These are phyloP conservation scores for Diplodia mutila DNA, from an alignment of 2,329 filamentous ascomycete genomes.

Conservation along the genomic window DNA sequence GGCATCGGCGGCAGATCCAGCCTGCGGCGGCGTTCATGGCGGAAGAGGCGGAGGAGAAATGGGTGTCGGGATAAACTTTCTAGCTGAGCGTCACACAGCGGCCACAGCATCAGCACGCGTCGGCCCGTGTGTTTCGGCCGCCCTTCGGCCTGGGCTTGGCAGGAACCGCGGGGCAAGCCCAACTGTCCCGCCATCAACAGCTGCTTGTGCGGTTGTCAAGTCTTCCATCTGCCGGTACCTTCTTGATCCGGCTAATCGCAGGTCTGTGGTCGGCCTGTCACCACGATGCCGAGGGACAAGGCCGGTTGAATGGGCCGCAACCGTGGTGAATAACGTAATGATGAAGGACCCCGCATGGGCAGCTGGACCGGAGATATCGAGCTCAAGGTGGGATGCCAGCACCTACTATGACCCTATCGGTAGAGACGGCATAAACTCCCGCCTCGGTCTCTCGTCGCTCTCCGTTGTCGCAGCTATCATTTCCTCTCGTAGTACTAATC, in stretches of 20 bases:
- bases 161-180: background rate
- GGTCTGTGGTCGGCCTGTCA: background rate
- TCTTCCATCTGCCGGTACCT: too few relatives aligned
- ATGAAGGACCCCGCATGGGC: constrained; percentile 1
- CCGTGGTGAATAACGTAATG: constrained; percentile 15
- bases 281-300: constrained; percentile 6
- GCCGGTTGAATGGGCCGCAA: constrained; percentile 1
- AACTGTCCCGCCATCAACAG: background rate
- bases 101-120: background rate
- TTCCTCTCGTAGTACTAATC: background rate
- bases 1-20: constrained; percentile 23
- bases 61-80: constrained; percentile 8
- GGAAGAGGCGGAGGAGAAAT: background rate
- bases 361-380: background rate
- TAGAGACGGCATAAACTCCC: background rate
- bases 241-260: background rate
- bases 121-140: constrained; percentile 10
- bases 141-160: background rate
- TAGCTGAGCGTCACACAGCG: background rate
- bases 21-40: constrained; percentile 21
- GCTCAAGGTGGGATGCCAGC: constrained; percentile 10
- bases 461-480: background rate
- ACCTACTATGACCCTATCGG: background rate
- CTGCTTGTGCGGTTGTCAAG: background rate
- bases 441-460: background rate